Evolutionary conservation across 2,329 filamentous ascomycete species (phyloP).

Genomic region (Fusarium hostae): DNA sequence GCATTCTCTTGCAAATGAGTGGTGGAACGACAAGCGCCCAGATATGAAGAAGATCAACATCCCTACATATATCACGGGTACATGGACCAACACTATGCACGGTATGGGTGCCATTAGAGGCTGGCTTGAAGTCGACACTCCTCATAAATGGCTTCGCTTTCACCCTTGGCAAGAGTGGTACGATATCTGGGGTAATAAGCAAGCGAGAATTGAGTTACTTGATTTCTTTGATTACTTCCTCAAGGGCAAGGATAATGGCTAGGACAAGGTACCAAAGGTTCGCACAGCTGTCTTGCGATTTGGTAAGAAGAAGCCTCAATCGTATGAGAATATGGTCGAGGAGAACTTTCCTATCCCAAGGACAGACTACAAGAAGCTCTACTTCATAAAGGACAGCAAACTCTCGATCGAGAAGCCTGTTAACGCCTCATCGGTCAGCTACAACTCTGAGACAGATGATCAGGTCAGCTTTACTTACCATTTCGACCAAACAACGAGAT

Average conservation of each 20-base stretch:
- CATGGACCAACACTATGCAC: conserved; percentile 14
- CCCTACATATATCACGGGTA: conserved; percentile 9
- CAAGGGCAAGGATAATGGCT: neutral
- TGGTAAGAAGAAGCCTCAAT: conserved; percentile 12
- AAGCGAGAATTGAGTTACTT: neutral
- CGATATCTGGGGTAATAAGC: conserved; percentile 11
- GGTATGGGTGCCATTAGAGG: conserved; percentile 7
- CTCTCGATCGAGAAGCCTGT: neutral
- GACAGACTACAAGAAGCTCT: conserved; percentile 10
- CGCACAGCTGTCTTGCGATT: neutral
- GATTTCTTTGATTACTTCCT: conserved; percentile 12
- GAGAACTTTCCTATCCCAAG: conserved; percentile 1
- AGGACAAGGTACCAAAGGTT: neutral
- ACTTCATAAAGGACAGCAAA: neutral
- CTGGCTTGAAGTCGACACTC: conserved; percentile 12
- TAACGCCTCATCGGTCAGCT: rapidly evolving
- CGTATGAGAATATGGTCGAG: conserved; percentile 2
- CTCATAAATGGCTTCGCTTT: conserved; percentile 9
- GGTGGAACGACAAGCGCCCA: conserved; percentile 15
- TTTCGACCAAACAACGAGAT: neutral
- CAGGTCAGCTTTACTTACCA: neutral
- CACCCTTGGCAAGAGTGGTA: conserved; percentile 27
- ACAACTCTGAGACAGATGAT: conserved; percentile 14
- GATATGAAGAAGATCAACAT: conserved; percentile 20
- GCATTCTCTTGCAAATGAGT: neutral